A percentile compares a stretch with the other conserved stretches of the same genome.
Conservation (phyloP, 108 stramenopile species). For the Schizochytrium sp. region DNA sequence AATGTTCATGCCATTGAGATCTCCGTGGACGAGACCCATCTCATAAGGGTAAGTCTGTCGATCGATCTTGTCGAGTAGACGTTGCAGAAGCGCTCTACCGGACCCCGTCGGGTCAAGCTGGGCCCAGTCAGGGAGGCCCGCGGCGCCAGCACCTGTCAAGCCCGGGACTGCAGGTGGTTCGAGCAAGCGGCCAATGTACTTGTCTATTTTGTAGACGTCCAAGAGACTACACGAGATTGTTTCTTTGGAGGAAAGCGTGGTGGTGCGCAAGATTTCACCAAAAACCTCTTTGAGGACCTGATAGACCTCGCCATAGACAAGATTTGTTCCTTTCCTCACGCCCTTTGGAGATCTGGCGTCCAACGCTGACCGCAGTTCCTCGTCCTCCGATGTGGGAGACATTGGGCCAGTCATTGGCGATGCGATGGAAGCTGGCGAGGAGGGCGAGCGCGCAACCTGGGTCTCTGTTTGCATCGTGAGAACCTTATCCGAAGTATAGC, state of each 20-base stretch:
- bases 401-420: too few relatives aligned
- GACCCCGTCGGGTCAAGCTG: not conserved
- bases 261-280: not conserved
- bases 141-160: not conserved
- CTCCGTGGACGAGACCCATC: not conserved
- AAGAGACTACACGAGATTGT: not conserved
- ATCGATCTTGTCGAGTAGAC: not conserved
- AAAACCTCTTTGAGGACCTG: slow-evolving; percentile 1
- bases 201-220: not conserved
- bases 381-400: not conserved
- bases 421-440: too few relatives aligned
- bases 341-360: not conserved
- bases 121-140: not conserved
- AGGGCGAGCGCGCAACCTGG: too few relatives aligned
- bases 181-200: not conserved
- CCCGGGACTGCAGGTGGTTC: not conserved
- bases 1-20: not conserved
- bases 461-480: not conserved
- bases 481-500: not conserved
- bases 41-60: not conserved
- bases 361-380: not conserved
- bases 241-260: not conserved
- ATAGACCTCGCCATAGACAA: not conserved
- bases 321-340: not conserved
- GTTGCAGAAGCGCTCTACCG: not conserved